A percentile compares a stretch with the other conserved stretches of the same genome.
Conservation (phyloP, 176 grass and related monocot genomes). For the Musa beccarii region DNA sequence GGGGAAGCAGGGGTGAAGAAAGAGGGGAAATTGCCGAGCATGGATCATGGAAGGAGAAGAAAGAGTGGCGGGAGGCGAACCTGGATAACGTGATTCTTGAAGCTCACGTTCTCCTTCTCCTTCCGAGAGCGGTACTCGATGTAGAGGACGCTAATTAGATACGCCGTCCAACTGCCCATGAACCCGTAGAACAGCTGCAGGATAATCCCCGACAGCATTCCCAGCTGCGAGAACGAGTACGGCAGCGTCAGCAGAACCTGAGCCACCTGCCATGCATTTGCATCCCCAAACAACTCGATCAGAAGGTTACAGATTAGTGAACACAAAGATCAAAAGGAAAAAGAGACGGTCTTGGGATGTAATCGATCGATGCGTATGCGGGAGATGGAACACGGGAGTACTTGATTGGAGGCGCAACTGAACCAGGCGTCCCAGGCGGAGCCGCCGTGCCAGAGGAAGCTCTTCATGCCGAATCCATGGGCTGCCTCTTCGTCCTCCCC, state of each 20-base stretch:
- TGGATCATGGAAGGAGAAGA: background rate
- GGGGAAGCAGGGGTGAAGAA: no score
- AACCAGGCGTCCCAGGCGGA: slow-evolving; percentile 17
- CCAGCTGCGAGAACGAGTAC: slow-evolving; percentile 20
- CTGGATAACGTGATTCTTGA: slow-evolving; percentile 24
- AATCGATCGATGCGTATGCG: background rate
- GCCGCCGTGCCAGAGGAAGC: slow-evolving; percentile 16
- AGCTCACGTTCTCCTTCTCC: slow-evolving; percentile 13
- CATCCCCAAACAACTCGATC: background rate
- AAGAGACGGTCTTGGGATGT: background rate
- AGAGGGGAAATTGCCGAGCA: no score
- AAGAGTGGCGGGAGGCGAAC: background rate
- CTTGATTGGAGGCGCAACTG: slow-evolving; percentile 24
- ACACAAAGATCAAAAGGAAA: background rate
- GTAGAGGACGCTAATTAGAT: slow-evolving; percentile 21
- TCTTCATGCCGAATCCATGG: slow-evolving; percentile 33
- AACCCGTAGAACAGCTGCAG: slow-evolving; percentile 11
- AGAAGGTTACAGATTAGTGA: no score
- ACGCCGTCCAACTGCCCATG: slow-evolving; percentile 16
- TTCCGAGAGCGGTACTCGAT: slow-evolving; percentile 19
- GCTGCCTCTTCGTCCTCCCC: slow-evolving; percentile 26
- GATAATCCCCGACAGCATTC: slow-evolving; percentile 4
- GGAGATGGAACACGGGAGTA: background rate
- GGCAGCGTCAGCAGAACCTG: slow-evolving; percentile 20
- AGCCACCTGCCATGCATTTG: slow-evolving; percentile 7